Percentiles rank a stretch among this genome's conserved stretches.
Evolutionary conservation across 495 filamentous ascomycete species (phyloP).

Genomic region (Aspergillus asperescens): DNA sequence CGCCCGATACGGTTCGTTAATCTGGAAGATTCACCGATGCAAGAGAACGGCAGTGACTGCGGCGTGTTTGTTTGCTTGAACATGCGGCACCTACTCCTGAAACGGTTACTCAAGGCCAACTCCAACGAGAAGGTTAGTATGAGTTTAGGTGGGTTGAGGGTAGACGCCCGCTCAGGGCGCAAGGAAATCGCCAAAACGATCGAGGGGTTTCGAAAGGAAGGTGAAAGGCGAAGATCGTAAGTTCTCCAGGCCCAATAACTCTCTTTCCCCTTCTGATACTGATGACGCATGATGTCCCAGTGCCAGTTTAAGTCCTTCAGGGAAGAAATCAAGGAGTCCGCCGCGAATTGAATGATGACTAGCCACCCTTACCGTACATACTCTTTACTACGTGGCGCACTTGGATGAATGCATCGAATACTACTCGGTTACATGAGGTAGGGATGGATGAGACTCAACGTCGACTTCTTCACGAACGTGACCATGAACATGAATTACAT

Average conservation of each 20-base stretch:
- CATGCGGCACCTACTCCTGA: constrained; percentile 84
- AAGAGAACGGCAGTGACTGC: constrained; percentile 89
- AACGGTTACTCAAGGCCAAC: constrained; percentile 70
- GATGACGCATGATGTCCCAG: background rate
- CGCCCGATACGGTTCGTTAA: constrained; percentile 62
- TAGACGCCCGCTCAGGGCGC: constrained; percentile 69
- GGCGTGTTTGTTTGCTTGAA: constrained; percentile 93
- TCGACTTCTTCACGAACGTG: background rate
- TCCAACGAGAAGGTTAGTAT: constrained; percentile 82
- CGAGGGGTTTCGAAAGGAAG: constrained; percentile 74
- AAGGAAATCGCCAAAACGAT: constrained; percentile 89
- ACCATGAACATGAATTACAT: background rate
- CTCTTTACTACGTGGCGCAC: background rate
- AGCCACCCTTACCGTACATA: background rate
- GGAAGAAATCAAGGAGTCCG: constrained; percentile 40
- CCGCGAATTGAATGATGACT: constrained; percentile 38
- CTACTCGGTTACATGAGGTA: background rate
- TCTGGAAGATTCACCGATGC: constrained; percentile 79
- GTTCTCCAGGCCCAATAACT: constrained; percentile 27
- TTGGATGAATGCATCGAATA: constrained; percentile 3
- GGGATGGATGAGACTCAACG: background rate
- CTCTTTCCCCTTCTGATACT: constrained; percentile 2
- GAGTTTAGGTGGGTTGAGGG: constrained; percentile 73
- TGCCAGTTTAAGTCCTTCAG: constrained; percentile 28
- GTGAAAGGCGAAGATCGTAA: constrained; percentile 71